phyloP scores from a whole-genome alignment of 139 green algal species.

The Pleodorina starrii region DNA sequence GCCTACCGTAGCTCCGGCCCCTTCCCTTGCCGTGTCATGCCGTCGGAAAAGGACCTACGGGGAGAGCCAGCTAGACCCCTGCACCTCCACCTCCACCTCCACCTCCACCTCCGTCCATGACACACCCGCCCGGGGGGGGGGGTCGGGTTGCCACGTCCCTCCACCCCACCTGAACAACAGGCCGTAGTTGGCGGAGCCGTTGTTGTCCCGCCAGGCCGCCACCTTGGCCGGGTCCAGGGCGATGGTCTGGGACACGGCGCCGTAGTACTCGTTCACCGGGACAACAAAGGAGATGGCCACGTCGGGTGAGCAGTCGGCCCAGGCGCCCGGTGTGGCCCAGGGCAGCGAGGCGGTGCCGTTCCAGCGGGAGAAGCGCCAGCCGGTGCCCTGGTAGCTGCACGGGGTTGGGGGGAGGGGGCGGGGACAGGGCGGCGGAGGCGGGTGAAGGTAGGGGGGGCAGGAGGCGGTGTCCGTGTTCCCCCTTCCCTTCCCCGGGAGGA shows the following conservation, averaged over 20 bases:
- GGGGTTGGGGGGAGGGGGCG: background rate
- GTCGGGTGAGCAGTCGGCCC: constrained; percentile 27
- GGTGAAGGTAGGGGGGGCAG: background rate
- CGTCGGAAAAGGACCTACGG: too few relatives aligned
- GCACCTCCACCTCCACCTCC: too few relatives aligned
- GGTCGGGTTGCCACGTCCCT: too few relatives aligned
- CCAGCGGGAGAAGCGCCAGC: constrained; percentile 14
- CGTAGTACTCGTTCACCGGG: constrained; percentile 13
- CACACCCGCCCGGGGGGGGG: too few relatives aligned
- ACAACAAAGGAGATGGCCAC: background rate
- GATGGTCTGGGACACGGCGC: constrained; percentile 26
- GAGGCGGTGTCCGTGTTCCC: background rate
- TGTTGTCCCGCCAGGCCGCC: constrained; percentile 20
- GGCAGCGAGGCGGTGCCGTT: background rate
- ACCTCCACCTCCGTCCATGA: too few relatives aligned
- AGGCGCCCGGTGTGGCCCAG: constrained; percentile 25
- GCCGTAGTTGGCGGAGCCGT: constrained; percentile 33
- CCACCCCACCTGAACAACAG: constrained; percentile 46
- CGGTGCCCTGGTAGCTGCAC: background rate
- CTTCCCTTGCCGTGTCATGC: too few relatives aligned
- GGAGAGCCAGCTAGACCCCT: too few relatives aligned
- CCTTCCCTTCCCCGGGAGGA: too few relatives aligned
- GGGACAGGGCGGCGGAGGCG: background rate
- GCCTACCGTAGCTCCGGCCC: too few relatives aligned
- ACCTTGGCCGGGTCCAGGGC: constrained; percentile 19